Evolutionary conservation across 1,284 basidiomycete genomes (phyloP).

Genomic region (Prillingera fragicola): DNA sequence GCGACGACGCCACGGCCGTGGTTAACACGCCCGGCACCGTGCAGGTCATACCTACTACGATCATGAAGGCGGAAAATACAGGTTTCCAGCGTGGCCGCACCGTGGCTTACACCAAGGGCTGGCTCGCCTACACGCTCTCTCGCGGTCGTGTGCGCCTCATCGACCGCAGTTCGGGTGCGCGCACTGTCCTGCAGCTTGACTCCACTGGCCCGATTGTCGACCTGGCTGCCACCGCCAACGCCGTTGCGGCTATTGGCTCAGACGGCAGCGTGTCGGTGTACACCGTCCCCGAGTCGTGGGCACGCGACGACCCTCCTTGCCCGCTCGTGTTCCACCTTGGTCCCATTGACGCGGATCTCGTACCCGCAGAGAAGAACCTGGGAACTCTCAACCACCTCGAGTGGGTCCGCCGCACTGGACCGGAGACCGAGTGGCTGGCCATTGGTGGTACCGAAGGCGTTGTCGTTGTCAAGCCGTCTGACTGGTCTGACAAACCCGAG

Average conservation of each 20-base stretch:
- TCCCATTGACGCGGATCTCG: constrained; percentile 1
- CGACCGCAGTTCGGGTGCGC: constrained; percentile 31
- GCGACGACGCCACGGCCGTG: constrained; percentile 27
- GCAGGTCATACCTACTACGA: constrained; percentile 28
- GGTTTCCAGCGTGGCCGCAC: constrained; percentile 24
- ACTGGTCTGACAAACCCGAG: constrained; percentile 6
- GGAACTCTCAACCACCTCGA: constrained; percentile 29
- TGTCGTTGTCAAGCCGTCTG: constrained; percentile 23
- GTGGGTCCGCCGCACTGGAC: constrained; percentile 29
- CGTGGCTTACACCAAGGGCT: constrained; percentile 30
- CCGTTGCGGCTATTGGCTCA: constrained; percentile 28
- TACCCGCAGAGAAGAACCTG: constrained; percentile 10
- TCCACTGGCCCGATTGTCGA: constrained; percentile 28
- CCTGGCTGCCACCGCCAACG: constrained; percentile 24
- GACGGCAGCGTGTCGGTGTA: constrained; percentile 30
- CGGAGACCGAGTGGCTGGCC: constrained; percentile 21
- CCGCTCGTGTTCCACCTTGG: constrained; percentile 18
- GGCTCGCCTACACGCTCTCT: constrained; percentile 35
- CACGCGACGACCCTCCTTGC: constrained; percentile 26
- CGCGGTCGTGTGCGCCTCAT: constrained; percentile 37
- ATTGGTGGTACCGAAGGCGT: constrained; percentile 37
- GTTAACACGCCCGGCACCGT: constrained; percentile 20
- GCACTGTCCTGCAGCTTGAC: constrained; percentile 27
- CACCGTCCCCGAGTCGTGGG: constrained; percentile 27
- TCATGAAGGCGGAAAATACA: constrained; percentile 25